Conservation (phyloP, 805 yeast species). For the Metschnikowia colocasiae region DNA sequence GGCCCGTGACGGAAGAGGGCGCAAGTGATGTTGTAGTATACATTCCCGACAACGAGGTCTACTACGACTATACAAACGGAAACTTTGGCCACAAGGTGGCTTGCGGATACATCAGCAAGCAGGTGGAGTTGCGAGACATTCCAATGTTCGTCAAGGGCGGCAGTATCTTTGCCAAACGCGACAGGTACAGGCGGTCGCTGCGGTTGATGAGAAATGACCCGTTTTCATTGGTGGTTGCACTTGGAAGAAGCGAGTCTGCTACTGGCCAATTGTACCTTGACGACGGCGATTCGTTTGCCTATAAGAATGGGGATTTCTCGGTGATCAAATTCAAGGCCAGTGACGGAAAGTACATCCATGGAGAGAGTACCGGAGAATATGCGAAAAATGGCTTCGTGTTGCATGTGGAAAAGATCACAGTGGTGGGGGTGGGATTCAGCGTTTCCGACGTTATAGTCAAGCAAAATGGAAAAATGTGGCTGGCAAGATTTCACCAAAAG, state of each 20-base stretch:
- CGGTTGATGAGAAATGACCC: slow-evolving; percentile 77
- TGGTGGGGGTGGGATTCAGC: slow-evolving; percentile 37
- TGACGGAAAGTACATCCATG: slow-evolving; percentile 6
- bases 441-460: slow-evolving; percentile 25
- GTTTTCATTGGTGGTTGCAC: slow-evolving; percentile 65
- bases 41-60: slow-evolving; percentile 53
- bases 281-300: slow-evolving; percentile 74
- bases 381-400: slow-evolving; percentile 26
- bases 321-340: slow-evolving; percentile 34
- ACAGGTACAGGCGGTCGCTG: slow-evolving; percentile 76
- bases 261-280: slow-evolving; percentile 66
- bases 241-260: slow-evolving; percentile 48
- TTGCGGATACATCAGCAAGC: slow-evolving; percentile 35
- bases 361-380: slow-evolving; percentile 8
- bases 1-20: slow-evolving; percentile 69
- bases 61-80: slow-evolving; percentile 52
- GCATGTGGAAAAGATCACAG: slow-evolving; percentile 52
- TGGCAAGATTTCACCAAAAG: slow-evolving; percentile 17
- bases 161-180: slow-evolving; percentile 60
- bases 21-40: slow-evolving; percentile 39
- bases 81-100: slow-evolving; percentile 6
- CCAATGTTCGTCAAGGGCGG: slow-evolving; percentile 84
- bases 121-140: slow-evolving; percentile 52
- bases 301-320: slow-evolving; percentile 48
- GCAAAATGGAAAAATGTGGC: slow-evolving; percentile 40